phyloP scores from a whole-genome alignment of 1,139 yeast genomes.

The Tardiomyces digboiensis region DNA sequence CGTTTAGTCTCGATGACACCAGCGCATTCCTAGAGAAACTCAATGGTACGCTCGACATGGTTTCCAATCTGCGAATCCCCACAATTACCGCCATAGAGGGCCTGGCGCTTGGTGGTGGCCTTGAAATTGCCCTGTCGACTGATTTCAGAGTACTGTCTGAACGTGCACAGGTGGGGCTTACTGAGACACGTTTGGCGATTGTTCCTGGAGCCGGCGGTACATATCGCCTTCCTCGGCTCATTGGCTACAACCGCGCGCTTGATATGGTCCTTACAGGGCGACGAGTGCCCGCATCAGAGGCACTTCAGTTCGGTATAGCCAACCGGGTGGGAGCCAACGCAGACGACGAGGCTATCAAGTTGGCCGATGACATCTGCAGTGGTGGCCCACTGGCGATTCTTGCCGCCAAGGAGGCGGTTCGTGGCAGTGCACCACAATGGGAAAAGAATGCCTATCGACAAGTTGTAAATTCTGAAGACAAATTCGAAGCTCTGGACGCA shows the following conservation, averaged over 20 bases:
- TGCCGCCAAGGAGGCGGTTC: slow-evolving; percentile 23
- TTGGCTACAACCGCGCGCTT: slow-evolving; percentile 21
- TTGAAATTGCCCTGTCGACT: slow-evolving; percentile 21
- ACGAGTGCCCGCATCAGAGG: slow-evolving; percentile 19
- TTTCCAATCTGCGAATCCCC: slow-evolving; percentile 21
- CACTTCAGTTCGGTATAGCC: slow-evolving; percentile 18
- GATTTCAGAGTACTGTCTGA: slow-evolving; percentile 21
- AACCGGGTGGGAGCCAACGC: slow-evolving; percentile 17
- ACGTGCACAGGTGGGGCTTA: slow-evolving; percentile 17
- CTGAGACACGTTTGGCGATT: slow-evolving; percentile 23
- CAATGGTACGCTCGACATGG: slow-evolving; percentile 18
- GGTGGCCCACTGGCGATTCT: slow-evolving; percentile 25
- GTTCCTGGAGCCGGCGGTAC: slow-evolving; percentile 28
- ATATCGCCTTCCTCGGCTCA: slow-evolving; percentile 20
- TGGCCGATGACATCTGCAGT: slow-evolving; percentile 19
- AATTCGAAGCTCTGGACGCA: slow-evolving; percentile 24
- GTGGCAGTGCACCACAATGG: slow-evolving; percentile 19
- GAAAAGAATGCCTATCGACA: slow-evolving; percentile 18
- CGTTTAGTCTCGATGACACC: slow-evolving; percentile 22
- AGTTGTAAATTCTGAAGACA: slow-evolving; percentile 23
- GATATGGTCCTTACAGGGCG: slow-evolving; percentile 22
- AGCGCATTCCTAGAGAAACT: slow-evolving; percentile 19
- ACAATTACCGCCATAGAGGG: slow-evolving; percentile 23
- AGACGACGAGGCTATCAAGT: slow-evolving; percentile 15
- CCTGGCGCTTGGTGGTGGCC: slow-evolving; percentile 25